phyloP scores from a whole-genome alignment of 305 asterid species.

The Rubia tinctorum region DNA sequence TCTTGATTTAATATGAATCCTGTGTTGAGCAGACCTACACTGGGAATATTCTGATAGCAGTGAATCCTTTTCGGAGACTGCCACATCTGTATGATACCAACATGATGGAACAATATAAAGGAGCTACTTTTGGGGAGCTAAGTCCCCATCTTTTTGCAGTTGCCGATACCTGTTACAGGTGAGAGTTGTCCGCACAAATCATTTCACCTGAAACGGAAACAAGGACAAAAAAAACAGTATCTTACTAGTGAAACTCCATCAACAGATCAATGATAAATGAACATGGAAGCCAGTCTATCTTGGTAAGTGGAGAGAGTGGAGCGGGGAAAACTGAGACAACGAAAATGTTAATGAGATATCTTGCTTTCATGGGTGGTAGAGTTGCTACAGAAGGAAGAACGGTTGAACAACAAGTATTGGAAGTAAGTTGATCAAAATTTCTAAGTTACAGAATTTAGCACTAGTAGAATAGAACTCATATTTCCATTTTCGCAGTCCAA shows the following conservation, averaged over 20 bases:
- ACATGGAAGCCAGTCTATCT: conserved; percentile 82
- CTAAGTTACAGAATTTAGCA: conserved; percentile 14
- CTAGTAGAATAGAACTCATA: conserved; percentile 15
- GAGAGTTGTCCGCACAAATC: background rate
- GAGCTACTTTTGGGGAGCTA: conserved; percentile 92
- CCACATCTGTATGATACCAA: conserved; percentile 87
- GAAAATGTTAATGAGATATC: conserved; percentile 93
- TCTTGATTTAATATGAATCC: conserved; percentile 9
- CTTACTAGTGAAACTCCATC: conserved; percentile 15
- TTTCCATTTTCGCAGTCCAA: conserved; percentile 57
- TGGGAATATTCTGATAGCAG: conserved; percentile 90
- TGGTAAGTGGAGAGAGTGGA: conserved; percentile 99
- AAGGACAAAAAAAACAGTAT: conserved; percentile 1
- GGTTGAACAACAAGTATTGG: conserved; percentile 93
- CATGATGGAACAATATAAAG: conserved; percentile 97
- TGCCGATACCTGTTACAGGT: conserved; percentile 95
- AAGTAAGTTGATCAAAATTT: conserved; percentile 38
- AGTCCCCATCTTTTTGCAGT: conserved; percentile 98
- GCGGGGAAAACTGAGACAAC: conserved; percentile 98
- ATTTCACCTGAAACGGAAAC: background rate
- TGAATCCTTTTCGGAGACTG: conserved; percentile 83
- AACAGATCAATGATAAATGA: conserved; percentile 80
- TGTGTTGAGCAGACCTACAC: conserved; percentile 80
- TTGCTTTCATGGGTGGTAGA: conserved; percentile 96
- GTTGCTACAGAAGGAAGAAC: conserved; percentile 88